Evolutionary conservation across 129 eudicot species (phyloP).

Genomic region (Gnaphalium uliginosum): DNA sequence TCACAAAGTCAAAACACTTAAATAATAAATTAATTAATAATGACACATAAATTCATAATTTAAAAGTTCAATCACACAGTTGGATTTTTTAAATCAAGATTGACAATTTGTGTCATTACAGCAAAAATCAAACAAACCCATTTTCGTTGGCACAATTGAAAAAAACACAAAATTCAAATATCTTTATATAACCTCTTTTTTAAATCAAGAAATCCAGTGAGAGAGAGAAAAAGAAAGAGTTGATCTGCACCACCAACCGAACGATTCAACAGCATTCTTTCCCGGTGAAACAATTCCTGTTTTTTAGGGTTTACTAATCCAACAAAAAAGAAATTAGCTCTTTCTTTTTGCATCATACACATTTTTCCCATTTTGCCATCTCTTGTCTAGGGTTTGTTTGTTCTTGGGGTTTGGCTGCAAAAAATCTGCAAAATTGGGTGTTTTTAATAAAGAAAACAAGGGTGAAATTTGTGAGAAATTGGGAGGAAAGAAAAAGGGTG

Average conservation of each 20-base stretch:
- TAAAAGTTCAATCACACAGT: slow-evolving; percentile 12
- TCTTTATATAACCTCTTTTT: slow-evolving; percentile 4
- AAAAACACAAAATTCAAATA: slow-evolving; percentile 30
- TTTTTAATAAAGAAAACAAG: neutral
- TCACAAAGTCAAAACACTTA: too few species aligned
- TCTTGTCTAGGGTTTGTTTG: slow-evolving; percentile 39
- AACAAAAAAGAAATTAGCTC: slow-evolving; percentile 16
- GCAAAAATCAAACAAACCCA: slow-evolving; percentile 21
- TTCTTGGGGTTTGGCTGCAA: slow-evolving; percentile 19
- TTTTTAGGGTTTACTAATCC: slow-evolving; percentile 24
- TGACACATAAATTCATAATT: neutral
- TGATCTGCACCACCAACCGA: slow-evolving; percentile 44
- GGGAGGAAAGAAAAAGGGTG: slow-evolving; percentile 7
- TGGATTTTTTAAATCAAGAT: slow-evolving; percentile 9
- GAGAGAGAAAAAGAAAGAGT: slow-evolving; percentile 21
- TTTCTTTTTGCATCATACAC: slow-evolving; percentile 10
- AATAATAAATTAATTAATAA: neutral
- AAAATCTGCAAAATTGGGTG: neutral
- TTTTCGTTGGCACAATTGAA: slow-evolving; percentile 28
- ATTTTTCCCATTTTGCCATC: slow-evolving; percentile 7
- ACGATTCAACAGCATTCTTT: slow-evolving; percentile 79
- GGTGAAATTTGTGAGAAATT: slow-evolving; percentile 18
- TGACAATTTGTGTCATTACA: slow-evolving; percentile 23
- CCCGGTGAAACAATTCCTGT: slow-evolving; percentile 45
- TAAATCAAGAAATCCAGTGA: slow-evolving; percentile 27